Evolutionary conservation across 2,329 filamentous ascomycete species (phyloP).

Genomic region (Fusarium napiforme): DNA sequence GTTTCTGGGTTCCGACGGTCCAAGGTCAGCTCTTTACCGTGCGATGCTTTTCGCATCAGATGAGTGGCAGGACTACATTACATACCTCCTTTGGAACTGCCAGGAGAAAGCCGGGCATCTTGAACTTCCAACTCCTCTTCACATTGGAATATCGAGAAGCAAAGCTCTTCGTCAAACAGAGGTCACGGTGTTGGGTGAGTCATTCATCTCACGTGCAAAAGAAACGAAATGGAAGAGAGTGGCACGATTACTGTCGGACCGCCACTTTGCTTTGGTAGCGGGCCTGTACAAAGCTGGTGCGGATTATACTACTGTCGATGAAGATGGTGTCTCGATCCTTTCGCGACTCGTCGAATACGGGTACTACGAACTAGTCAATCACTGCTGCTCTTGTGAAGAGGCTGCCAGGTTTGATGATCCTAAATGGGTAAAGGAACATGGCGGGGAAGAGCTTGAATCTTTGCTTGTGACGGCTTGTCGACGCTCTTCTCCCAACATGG

Average conservation of each 20-base stretch:
- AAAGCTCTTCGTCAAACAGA: slow-evolving; percentile 28
- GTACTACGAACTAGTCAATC: slow-evolving; percentile 20
- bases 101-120: slow-evolving; percentile 4
- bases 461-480: slow-evolving; percentile 15
- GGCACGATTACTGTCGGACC: neutral
- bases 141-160: neutral
- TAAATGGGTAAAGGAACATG: neutral
- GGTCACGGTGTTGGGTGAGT: neutral
- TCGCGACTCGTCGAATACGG: slow-evolving; percentile 12
- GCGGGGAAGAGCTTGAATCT: neutral
- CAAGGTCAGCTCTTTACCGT: neutral
- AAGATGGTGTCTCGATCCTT: neutral
- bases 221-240: slow-evolving; percentile 16
- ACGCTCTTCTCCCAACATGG: slow-evolving; percentile 29
- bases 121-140: neutral
- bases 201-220: neutral
- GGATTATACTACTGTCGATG: slow-evolving; percentile 3
- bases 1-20: neutral
- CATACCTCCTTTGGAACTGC: slow-evolving; percentile 8
- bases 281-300: slow-evolving; percentile 18
- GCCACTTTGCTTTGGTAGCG: slow-evolving; percentile 20
- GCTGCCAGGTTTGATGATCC: neutral
- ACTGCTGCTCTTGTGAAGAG: slow-evolving; percentile 22
- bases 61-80: slow-evolving; percentile 19
- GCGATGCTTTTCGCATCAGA: slow-evolving; percentile 25